Evolutionary conservation across 208 protist species (phyloP).

Genomic region (Acanthamoeba triangularis): DNA sequence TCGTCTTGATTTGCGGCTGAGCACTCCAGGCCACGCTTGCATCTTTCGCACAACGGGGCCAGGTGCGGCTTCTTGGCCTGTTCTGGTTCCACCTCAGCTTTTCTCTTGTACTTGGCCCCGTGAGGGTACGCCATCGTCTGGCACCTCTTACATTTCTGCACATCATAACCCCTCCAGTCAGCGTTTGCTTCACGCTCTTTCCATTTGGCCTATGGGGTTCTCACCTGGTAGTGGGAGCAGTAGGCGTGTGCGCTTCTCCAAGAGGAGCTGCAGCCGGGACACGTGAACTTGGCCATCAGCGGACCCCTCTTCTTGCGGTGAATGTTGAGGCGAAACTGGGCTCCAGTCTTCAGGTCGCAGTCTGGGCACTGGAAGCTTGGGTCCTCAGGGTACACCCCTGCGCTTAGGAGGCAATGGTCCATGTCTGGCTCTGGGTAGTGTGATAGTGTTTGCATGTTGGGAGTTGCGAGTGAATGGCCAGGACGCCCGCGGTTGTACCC

Average conservation of each 20-base stretch:
- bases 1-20: background rate
- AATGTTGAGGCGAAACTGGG: background rate
- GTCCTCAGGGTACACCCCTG: no score
- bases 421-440: no score
- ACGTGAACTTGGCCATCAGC: background rate
- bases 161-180: background rate
- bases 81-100: no score
- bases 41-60: background rate
- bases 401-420: no score
- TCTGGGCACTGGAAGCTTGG: background rate
- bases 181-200: background rate
- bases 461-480: no score
- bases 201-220: background rate
- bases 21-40: background rate
- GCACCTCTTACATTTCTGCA: background rate
- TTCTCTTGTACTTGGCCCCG: background rate
- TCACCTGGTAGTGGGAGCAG: background rate
- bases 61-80: background rate
- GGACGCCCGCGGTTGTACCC: no score
- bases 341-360: conserved; percentile 6
- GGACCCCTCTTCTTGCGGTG: background rate
- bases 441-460: no score
- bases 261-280: background rate
- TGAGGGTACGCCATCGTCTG: background rate
- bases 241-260: conserved; percentile 21